Base-by-base conservation (phyloP, 2,329 filamentous ascomycete genomes). In the Hypoxylon sp. region DNA sequence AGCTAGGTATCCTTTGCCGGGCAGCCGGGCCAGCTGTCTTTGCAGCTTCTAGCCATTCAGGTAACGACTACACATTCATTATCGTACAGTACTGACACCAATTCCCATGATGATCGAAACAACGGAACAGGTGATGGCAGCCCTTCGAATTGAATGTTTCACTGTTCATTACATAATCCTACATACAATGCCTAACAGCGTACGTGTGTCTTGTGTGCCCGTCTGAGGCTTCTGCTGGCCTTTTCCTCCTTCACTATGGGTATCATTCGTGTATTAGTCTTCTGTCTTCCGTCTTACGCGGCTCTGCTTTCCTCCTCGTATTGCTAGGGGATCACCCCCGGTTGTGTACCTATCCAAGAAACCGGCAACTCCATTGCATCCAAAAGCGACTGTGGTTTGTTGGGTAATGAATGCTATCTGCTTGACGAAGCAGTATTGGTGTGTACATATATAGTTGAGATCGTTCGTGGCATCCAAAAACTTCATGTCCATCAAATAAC, bases 131-230 rank as follows among this genome's bases (percentile, higher is more conserved):
- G 24, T 67, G 30, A 36, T 60, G 55, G 30, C 56, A 67, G 46
- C 53, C 46, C 40, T 26, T 52, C 64, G 72, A 74, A 74, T 70
- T 46, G 71, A 74, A 74, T 65, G 46, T 64, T 51, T 68, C 62
- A 63, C 70, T 73, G 62, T 67, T 44, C 69, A 75, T 73, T 74
- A 73, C 65, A 74, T 73, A 57, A 51, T 68, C 54, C 64, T 73
- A 73, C 57, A 68, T 75, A 71, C 68, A 73, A 67, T 57, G 61
- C 60, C 65, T 30, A 57, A 64, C 56, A 61, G 51, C 57, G 28
- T 60, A 56, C 48, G 36, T 57, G 24, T 45, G 24, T 65, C 18
- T 46, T 45, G 24, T 65, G 16, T 46, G 48, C 64, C 46, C 51
- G 30, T 62, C 33, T 44, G 52, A 56, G 52, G 22, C 46, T 59